These are phyloP conservation scores for Pholiota molesta DNA, from an alignment of 768 basidiomycete species.

Conservation along the genomic window DNA sequence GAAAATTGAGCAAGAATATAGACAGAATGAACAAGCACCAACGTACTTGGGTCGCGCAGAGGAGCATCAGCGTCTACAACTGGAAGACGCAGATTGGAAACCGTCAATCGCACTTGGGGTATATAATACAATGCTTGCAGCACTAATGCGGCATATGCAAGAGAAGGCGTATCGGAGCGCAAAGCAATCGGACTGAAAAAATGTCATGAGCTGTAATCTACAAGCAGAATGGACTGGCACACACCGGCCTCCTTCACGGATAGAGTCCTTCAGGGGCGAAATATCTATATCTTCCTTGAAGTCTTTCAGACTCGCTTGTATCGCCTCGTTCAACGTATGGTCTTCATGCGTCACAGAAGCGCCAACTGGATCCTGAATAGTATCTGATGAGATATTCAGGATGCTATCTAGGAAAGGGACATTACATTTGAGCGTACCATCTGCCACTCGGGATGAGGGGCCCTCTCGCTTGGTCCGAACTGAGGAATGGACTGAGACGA, in stretches of 20 bases:
- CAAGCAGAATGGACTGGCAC: slow-evolving; percentile 19
- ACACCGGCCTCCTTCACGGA: slow-evolving; percentile 63
- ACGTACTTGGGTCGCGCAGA: slow-evolving; percentile 31
- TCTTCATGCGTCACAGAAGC: slow-evolving; percentile 53
- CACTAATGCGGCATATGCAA: slow-evolving; percentile 65
- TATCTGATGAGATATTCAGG: slow-evolving; percentile 16
- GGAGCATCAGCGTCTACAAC: slow-evolving; percentile 26
- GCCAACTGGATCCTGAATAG: slow-evolving; percentile 30
- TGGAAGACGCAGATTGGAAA: slow-evolving; percentile 36
- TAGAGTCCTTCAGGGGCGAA: slow-evolving; percentile 51
- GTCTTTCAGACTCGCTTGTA: slow-evolving; percentile 69
- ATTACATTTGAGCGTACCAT: slow-evolving; percentile 69
- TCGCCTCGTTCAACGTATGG: slow-evolving; percentile 66
- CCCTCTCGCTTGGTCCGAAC: slow-evolving; percentile 63
- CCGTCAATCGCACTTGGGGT: slow-evolving; percentile 64
- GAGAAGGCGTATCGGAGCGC: slow-evolving; percentile 53
- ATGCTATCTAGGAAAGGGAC: slow-evolving; percentile 12
- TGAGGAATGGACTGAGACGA: slow-evolving; percentile 37
- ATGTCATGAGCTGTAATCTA: neutral
- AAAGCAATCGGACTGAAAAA: slow-evolving; percentile 66
- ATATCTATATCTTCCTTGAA: slow-evolving; percentile 56
- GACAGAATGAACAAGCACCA: neutral
- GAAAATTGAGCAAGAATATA: neutral
- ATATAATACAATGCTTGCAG: slow-evolving; percentile 68
- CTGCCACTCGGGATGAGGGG: slow-evolving; percentile 70